These are phyloP conservation scores for Melaleuca alternifolia DNA, from an alignment of 345 rosid genomes.

Conservation along the genomic window DNA sequence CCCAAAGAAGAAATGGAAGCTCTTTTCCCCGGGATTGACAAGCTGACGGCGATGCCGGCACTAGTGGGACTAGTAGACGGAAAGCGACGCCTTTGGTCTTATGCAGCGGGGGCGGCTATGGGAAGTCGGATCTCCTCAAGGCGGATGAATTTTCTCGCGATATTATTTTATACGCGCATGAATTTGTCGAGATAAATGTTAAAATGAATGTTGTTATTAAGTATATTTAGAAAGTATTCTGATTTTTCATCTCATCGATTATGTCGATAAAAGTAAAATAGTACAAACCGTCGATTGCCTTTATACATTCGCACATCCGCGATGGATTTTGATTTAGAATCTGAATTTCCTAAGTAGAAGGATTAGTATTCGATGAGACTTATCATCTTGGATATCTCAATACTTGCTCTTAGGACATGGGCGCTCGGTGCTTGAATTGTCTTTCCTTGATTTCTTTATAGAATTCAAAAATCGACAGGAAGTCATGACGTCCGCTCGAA, in stretches of 20 bases:
- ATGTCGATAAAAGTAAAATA: accelerated
- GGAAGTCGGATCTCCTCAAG: too few species aligned
- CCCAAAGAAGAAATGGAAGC: too few species aligned
- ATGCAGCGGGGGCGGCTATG: too few species aligned
- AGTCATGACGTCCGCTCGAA: too few species aligned
- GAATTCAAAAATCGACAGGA: background rate
- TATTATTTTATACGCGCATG: background rate
- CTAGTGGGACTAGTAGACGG: too few species aligned
- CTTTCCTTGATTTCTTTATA: background rate
- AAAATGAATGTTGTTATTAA: background rate
- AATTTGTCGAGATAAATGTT: background rate
- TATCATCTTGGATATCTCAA: background rate
- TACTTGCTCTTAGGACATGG: accelerated
- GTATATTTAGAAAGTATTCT: background rate
- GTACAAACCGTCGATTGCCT: background rate
- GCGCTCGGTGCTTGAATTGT: background rate
- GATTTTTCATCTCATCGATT: background rate
- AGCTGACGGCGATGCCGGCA: too few species aligned
- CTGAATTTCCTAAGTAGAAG: background rate
- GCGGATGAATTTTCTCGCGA: too few species aligned
- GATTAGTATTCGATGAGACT: background rate
- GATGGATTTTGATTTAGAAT: background rate
- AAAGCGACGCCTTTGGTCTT: too few species aligned
- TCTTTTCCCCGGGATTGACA: too few species aligned
- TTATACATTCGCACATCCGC: background rate